phyloP scores from a whole-genome alignment of 1,284 basidiomycete species.

The Somion occarium region DNA sequence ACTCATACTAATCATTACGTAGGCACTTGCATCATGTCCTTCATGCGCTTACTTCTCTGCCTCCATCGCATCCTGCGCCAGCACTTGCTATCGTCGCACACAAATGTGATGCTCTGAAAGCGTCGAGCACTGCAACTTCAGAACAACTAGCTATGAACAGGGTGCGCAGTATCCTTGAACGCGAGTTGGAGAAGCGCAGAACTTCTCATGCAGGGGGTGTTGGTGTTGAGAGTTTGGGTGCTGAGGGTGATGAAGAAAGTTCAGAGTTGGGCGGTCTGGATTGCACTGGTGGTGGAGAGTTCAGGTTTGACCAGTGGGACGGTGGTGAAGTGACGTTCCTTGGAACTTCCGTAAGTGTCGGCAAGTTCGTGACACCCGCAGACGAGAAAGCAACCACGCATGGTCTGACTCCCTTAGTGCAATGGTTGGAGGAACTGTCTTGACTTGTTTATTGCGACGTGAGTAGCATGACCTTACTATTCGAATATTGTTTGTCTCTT shows the following conservation, averaged over 20 bases:
- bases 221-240: slow-evolving; percentile 64
- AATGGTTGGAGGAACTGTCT: slow-evolving; percentile 47
- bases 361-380: slow-evolving; percentile 15
- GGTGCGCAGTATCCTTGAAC: slow-evolving; percentile 70
- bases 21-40: slow-evolving; percentile 72
- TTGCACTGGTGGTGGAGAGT: slow-evolving; percentile 37
- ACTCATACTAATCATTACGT: slow-evolving; percentile 1
- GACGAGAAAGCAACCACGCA: slow-evolving; percentile 31
- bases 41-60: slow-evolving; percentile 63
- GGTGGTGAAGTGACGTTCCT: slow-evolving; percentile 67
- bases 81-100: slow-evolving; percentile 64
- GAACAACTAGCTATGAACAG: slow-evolving; percentile 59
- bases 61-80: slow-evolving; percentile 60
- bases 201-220: slow-evolving; percentile 57
- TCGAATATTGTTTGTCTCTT: background rate
- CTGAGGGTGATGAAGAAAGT: slow-evolving; percentile 20
- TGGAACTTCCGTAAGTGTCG: slow-evolving; percentile 51
- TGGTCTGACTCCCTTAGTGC: slow-evolving; percentile 41
- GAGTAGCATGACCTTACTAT: too few relatives aligned
- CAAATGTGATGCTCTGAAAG: slow-evolving; percentile 66
- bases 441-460: too few relatives aligned
- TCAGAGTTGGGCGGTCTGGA: slow-evolving; percentile 27
- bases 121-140: slow-evolving; percentile 36
- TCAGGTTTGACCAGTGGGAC: slow-evolving; percentile 75
- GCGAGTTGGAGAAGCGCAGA: slow-evolving; percentile 74